Evolutionary conservation across 2,329 filamentous ascomycete genomes (phyloP).

Genomic region (Fusarium sp.): DNA sequence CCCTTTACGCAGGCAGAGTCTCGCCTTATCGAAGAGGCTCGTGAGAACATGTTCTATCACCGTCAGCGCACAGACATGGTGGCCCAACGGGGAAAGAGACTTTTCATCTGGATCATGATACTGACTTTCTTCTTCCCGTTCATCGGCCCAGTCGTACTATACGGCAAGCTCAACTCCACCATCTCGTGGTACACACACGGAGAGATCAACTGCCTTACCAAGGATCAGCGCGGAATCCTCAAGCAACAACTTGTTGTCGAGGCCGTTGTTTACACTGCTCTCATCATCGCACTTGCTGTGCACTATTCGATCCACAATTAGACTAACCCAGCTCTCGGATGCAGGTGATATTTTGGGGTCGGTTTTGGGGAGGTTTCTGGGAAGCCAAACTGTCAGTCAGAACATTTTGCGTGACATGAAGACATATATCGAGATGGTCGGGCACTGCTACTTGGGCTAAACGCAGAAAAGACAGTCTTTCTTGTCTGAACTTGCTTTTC

Average conservation of each 20-base stretch:
- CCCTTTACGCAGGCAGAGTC: conserved; percentile 48
- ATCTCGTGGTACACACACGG: conserved; percentile 64
- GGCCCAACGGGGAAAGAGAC: conserved; percentile 49
- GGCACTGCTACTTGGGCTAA: conserved; percentile 2
- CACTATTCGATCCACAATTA: conserved; percentile 45
- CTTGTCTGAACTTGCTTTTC: conserved; percentile 3
- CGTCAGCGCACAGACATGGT: conserved; percentile 46
- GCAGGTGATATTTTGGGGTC: conserved; percentile 9
- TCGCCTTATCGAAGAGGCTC: conserved; percentile 49
- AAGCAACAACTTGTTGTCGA: conserved; percentile 55
- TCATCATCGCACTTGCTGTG: conserved; percentile 50
- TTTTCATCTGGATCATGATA: conserved; percentile 55
- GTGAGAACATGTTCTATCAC: conserved; percentile 48
- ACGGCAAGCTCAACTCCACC: conserved; percentile 58
- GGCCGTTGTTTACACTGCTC: conserved; percentile 48
- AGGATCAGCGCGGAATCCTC: conserved; percentile 48
- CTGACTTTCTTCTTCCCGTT: conserved; percentile 61
- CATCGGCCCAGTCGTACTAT: conserved; percentile 58
- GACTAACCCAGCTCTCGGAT: background rate
- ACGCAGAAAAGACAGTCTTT: background rate
- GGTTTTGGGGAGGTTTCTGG: conserved; percentile 5
- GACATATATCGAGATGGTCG: conserved; percentile 3
- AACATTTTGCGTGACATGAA: conserved; percentile 2
- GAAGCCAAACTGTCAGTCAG: background rate
- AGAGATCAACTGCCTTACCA: conserved; percentile 55